A percentile compares a stretch with the other conserved stretches of the same genome.
Evolutionary conservation across 108 stramenopile species (phyloP).

Genomic region (Ochromonas danica): DNA sequence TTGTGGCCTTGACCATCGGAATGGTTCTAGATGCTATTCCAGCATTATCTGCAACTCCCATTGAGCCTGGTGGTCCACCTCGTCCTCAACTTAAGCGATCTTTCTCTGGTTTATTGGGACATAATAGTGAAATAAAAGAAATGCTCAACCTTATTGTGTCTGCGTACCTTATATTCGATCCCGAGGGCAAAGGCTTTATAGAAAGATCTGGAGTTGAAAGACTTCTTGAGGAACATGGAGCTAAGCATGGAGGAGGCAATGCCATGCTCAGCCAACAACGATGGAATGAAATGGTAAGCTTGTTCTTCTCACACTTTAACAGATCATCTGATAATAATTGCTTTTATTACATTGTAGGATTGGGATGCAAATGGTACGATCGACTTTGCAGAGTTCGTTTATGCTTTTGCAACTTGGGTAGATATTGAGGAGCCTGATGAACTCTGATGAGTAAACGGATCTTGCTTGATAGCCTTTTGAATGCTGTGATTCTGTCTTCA

Average conservation of each 20-base stretch:
- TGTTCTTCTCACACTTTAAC: not conserved
- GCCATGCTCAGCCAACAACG: slow-evolving; percentile 36
- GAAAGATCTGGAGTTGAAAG: not conserved
- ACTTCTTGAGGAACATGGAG: slow-evolving; percentile 23
- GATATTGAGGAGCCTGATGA: slow-evolving; percentile 24
- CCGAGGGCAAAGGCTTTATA: slow-evolving; percentile 32
- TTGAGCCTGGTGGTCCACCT: not conserved
- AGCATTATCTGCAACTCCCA: not conserved
- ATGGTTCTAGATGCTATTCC: slow-evolving; percentile 30
- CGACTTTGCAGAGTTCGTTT: slow-evolving; percentile 36
- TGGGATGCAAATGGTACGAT: slow-evolving; percentile 33
- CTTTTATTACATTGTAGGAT: slow-evolving; percentile 12
- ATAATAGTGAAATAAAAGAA: slow-evolving; percentile 22
- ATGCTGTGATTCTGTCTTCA: no score
- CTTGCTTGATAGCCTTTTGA: no score
- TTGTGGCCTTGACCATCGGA: slow-evolving; percentile 26
- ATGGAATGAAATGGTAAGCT: slow-evolving; percentile 36
- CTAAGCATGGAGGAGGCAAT: slow-evolving; percentile 31
- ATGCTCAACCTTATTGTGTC: slow-evolving; percentile 30
- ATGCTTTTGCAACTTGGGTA: slow-evolving; percentile 28
- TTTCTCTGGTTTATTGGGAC: slow-evolving; percentile 6
- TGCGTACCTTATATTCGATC: slow-evolving; percentile 32
- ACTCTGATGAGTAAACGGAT: no score
- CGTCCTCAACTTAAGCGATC: not conserved
- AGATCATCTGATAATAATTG: not conserved